Base-by-base conservation (phyloP, 2,329 filamentous ascomycete genomes). In the Pseudogymnoascus sp. region DNA sequence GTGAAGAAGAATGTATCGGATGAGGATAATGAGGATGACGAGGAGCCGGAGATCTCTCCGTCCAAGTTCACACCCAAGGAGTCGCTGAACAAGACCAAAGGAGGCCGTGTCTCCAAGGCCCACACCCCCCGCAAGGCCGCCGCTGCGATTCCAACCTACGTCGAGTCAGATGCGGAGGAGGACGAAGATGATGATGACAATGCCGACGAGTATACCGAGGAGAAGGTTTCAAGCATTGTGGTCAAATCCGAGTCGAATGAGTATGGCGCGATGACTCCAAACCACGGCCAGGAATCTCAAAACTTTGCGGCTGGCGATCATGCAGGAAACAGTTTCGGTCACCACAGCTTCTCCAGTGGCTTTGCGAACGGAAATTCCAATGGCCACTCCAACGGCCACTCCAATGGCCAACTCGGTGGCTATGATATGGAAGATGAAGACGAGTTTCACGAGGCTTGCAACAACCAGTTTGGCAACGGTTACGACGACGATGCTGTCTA, bases 1-100 rank as follows among this genome's bases (percentile, higher is more conserved):
- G 62, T 42, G 23, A 65, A 65, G 25, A 63, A 63, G 25, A 14
- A n/a, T 14, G 53, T 42, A 9, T 65, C 62, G 16, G 49, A 49
- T 12, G 63, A 66, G 4, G 46, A 28, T 2, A 66, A 61, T 18
- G 66, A 65, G 18, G 68, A 67, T 2, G 66, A 68, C 1, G 67
- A 62, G 2, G 61, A 61, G 0, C 56, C 46, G 0, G 37, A 38
- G 3, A 60, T 60, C 11, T 53, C 60, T 0, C 62, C 64, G 1
- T 61, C 65, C 1, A 67, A 68, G 0, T 61, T 66, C 4, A 70
- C 68, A 59, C 65, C 64, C 9, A 70, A 70, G 65, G 61, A 38
- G 0, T 2, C 38, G 0, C 6, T 71, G 1, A 68, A 72, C 37
- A 71, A 71, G 62, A 63, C 67, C 1, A 63, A 66, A 16, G 23